phyloP scores from a whole-genome alignment of 2,329 filamentous ascomycete species.

The Aphanocladium album region DNA sequence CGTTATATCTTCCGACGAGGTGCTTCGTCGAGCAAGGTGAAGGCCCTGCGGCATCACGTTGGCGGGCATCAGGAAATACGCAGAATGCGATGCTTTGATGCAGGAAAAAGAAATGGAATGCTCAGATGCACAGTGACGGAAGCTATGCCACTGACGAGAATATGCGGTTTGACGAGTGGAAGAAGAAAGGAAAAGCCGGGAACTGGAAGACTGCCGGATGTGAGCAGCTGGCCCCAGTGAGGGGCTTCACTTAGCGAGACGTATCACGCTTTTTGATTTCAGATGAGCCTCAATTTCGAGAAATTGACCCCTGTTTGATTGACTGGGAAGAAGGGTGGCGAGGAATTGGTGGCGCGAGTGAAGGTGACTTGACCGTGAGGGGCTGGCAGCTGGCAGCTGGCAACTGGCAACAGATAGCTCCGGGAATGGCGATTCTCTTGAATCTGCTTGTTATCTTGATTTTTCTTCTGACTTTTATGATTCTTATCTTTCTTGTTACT shows the following conservation, averaged over 20 bases:
- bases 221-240: not conserved
- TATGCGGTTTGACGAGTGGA: not conserved
- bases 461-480: too few species aligned
- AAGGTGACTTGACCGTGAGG: constrained; percentile 10
- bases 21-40: not conserved
- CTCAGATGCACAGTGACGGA: not conserved
- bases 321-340: not conserved
- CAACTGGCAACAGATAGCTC: constrained; percentile 4
- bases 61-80: not conserved
- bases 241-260: not conserved
- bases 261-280: not conserved
- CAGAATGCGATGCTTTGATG: not conserved
- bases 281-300: constrained; percentile 1
- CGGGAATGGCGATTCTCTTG: too few species aligned
- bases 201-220: not conserved
- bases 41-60: not conserved
- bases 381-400: constrained; percentile 11
- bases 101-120: not conserved
- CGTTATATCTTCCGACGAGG: not conserved
- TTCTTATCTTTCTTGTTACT: too few species aligned
- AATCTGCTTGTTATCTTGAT: too few species aligned
- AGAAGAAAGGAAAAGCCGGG: not conserved
- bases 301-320: not conserved
- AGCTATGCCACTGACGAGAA: not conserved
- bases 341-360: not conserved